Evolutionary conservation across 257 asterid genomes (phyloP).

Genomic region (Penstemon barbatus): DNA sequence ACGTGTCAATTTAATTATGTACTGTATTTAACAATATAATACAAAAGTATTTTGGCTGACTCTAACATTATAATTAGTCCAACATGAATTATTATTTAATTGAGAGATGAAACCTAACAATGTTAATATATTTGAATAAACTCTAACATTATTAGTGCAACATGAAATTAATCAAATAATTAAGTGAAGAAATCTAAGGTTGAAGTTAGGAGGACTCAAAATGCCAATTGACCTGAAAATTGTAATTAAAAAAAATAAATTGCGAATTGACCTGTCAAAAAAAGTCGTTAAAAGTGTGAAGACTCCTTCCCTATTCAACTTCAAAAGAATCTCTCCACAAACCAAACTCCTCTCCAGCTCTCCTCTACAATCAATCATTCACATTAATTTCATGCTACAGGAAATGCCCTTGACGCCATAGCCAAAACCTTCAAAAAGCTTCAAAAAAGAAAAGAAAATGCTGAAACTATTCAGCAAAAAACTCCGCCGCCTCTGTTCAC

Average conservation of each 20-base stretch:
- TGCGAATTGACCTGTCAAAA: constrained; percentile 30
- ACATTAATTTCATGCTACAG: constrained; percentile 25
- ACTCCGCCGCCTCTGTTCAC: constrained; percentile 53
- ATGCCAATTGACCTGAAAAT: constrained; percentile 30
- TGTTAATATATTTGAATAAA: no score
- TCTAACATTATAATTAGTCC: not conserved
- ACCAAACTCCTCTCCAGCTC: constrained; percentile 19
- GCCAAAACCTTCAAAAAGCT: not conserved
- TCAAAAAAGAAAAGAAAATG: constrained; percentile 28
- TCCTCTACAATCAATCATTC: not conserved
- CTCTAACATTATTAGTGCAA: no score
- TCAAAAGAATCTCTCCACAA: constrained; percentile 24
- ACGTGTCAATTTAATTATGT: no score
- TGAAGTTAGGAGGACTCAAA: not conserved
- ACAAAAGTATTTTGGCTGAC: not conserved
- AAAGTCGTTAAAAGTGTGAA: constrained; percentile 22
- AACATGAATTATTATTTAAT: not conserved
- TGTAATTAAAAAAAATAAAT: not conserved
- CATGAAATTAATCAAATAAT: no score
- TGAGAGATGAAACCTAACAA: not conserved
- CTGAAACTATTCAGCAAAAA: constrained; percentile 50
- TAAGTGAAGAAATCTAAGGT: not conserved
- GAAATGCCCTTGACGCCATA: not conserved
- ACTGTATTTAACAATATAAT: not conserved
- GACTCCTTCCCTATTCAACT: constrained; percentile 28